These are phyloP conservation scores for Vinca minor DNA, from an alignment of 257 asterid genomes.

Conservation along the genomic window DNA sequence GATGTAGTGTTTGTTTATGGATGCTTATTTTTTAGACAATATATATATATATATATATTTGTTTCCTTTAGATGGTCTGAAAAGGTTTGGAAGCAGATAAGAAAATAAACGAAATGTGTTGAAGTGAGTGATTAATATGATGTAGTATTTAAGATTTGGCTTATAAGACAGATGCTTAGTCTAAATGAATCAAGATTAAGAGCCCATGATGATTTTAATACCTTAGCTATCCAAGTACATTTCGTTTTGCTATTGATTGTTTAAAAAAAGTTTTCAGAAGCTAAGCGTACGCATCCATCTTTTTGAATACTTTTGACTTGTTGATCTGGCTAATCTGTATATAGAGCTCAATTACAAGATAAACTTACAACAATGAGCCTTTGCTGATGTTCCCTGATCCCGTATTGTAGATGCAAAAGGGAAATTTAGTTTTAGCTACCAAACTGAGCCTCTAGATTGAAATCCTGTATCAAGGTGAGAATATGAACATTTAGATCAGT, in stretches of 20 bases:
- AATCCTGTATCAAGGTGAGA: neutral
- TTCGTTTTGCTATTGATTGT: neutral
- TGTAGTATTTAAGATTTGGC: neutral
- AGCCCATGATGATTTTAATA: neutral
- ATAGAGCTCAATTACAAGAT: neutral
- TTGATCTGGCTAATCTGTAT: neutral
- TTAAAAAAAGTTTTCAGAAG: neutral
- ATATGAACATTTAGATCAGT: neutral
- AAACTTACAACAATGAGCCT: neutral
- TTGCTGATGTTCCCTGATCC: neutral
- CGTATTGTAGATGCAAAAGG: neutral
- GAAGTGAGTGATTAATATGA: neutral
- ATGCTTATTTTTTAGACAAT: neutral
- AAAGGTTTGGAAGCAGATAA: neutral
- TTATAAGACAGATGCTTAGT: neutral
- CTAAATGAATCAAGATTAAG: neutral
- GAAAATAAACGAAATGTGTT: neutral
- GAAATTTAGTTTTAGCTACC: neutral
- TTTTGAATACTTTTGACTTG: too few relatives aligned
- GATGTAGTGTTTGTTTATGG: neutral
- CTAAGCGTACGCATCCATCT: neutral
- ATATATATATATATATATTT: too few relatives aligned
- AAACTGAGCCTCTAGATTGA: neutral
- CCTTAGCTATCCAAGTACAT: too few relatives aligned
- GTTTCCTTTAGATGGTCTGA: neutral